Base-by-base conservation (phyloP, 2,329 filamentous ascomycete genomes). In the Cytospora schulzeri region DNA sequence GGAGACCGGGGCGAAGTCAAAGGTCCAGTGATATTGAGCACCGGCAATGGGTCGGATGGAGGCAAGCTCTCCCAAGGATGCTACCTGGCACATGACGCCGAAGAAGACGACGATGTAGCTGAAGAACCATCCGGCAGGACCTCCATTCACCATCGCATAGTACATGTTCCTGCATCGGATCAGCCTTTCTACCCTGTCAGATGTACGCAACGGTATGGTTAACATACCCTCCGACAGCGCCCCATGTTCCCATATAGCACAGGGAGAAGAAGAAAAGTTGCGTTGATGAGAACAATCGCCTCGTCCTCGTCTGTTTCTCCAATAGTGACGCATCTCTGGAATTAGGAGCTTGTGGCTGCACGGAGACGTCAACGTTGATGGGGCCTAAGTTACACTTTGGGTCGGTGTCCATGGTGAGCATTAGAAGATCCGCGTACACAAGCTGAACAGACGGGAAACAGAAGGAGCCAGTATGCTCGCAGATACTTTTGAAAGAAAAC, bases 1-100 rank as follows among this genome's bases (percentile, higher is more conserved):
- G 14, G 17, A 12, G 24, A 5, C 52, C 29, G 51, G 64, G 15
- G 51, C 65, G 24, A 51, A 62, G 24, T n/a, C 55, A 52, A 72
- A 71, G 6, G 76, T 79, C 77, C 77, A 79, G 66, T 79, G 76
- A 64, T 80, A 79, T 65, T 79, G 77, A 4, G 76, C 78, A 14
- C 76, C 77, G 0, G 77, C 77, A 41, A 78, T 73, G 4, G 77
- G 77, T 19, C 73, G 72, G 67, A 79, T 77, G 0, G 77, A 78
- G 1, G 74, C 74, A 70, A 79, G 69, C 65, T 79, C 77, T 8
- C 74, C 77, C 45, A 79, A 69, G 1, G 77, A 78, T 5, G 70
- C 71, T 14, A 72, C 70, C 53, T 76, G 73, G 8, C 69, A 68
- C 8, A 75, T 67, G n/a, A 71, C 70, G 35, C 75, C 75, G 33